These are phyloP conservation scores for Firmiana major DNA, from an alignment of 345 rosid species.

Conservation along the genomic window DNA sequence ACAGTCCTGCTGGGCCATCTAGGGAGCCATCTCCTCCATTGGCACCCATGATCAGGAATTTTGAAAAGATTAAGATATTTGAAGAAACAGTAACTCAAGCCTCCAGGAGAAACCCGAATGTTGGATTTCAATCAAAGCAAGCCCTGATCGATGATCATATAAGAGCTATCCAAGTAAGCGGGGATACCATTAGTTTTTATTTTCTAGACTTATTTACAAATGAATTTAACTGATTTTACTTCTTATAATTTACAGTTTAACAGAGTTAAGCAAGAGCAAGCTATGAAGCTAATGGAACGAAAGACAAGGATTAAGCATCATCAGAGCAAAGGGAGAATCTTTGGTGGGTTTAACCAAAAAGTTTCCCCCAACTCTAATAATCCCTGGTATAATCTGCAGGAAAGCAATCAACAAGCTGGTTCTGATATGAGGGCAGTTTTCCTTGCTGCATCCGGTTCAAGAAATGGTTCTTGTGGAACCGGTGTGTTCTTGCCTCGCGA, in stretches of 20 bases:
- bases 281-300: constrained; percentile 25
- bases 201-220: background rate
- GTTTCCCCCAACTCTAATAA: background rate
- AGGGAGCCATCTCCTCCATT: constrained; percentile 37
- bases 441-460: constrained; percentile 44
- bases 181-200: background rate
- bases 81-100: constrained; percentile 13
- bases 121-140: constrained; percentile 42
- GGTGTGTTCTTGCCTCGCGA: constrained; percentile 87
- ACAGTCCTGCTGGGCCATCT: constrained; percentile 32
- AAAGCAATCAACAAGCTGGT: constrained; percentile 27
- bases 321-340: constrained; percentile 24
- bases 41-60: constrained; percentile 22
- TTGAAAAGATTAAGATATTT: constrained; percentile 32
- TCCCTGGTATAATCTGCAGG: constrained; percentile 14
- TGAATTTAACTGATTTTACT: background rate
- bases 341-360: constrained; percentile 14
- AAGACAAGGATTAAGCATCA: constrained; percentile 12
- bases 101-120: background rate
- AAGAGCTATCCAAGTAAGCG: constrained; percentile 46
- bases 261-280: constrained; percentile 41
- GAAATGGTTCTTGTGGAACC: constrained; percentile 58
- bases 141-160: constrained; percentile 56
- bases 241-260: constrained; percentile 25
- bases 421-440: constrained; percentile 63